Evolutionary conservation across 257 asterid genomes (phyloP), one percentile per base, ranked within the genome.

Genomic region (Mitragyna speciosa): DNA sequence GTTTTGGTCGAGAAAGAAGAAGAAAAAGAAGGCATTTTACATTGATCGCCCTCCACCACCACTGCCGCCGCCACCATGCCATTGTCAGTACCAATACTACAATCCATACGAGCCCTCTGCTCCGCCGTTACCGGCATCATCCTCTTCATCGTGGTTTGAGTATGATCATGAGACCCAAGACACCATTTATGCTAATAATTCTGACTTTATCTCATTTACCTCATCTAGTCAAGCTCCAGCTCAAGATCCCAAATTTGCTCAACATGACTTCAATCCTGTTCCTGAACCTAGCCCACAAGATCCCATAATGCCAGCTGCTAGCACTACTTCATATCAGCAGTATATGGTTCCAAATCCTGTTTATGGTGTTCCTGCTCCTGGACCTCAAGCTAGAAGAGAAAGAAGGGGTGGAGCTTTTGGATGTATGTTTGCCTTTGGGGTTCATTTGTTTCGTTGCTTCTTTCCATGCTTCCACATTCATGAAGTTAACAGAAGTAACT

Each of bases 1-100:
- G 78, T 86, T 90, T 65, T 92, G 97, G 97, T 83, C 95, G 11
- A 89, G 82, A 83, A 92, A 87, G 84, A 89, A 88, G 88, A 88
- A 83, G 86, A 87, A 84, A 79, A 88, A 65, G 79, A 85, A 79
- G 63, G 11, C 80, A 45, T 66, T 51, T 14, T 28, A 12, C 20
- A 54, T 28, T 51, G 82, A 77, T 0, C 33, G 11, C 28, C 76
- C 59, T 39, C 36, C 73, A 31, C 52, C 67, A 2, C 86, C 79
- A 22, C 69, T 73, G 41, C 89, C 83, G 24, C 84, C 87, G 12
- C 87, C 89, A 10, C 75, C 88, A 0, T 52, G 24, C 85, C 86
- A 24, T 82, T 77, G 52, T 47, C 79, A 76, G 51, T 69, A 80
- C 79, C 85, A 76, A 2, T 83, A 78, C 73, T 72, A 82, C 61